phyloP scores from a whole-genome alignment of 2,329 filamentous ascomycete species.

The Blumeria hordei region DNA sequence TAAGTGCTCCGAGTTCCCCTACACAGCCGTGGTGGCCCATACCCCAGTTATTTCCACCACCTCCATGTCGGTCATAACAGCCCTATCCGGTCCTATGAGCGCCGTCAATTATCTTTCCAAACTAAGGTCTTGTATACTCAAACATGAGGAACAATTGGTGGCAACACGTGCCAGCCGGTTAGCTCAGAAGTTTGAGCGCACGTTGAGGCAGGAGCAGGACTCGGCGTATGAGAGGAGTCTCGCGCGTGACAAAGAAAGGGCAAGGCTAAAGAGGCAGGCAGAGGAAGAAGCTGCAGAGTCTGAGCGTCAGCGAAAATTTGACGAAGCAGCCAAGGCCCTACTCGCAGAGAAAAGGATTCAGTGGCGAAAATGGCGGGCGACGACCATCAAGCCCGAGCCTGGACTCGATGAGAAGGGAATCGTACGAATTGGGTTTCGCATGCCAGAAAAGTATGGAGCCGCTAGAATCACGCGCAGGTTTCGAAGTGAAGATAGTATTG shows the following conservation, averaged over 20 bases:
- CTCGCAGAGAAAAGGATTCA: constrained; percentile 28
- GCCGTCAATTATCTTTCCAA: constrained; percentile 51
- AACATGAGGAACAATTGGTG: constrained; percentile 52
- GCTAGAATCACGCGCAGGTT: constrained; percentile 63
- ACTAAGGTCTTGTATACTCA: constrained; percentile 45
- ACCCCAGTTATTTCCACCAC: constrained; percentile 65
- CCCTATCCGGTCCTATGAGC: constrained; percentile 48
- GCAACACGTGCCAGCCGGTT: constrained; percentile 50
- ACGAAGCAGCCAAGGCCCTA: constrained; percentile 31
- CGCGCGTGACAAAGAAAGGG: constrained; percentile 67
- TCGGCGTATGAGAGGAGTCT: constrained; percentile 81
- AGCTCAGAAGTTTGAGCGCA: constrained; percentile 61
- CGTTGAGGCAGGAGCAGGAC: constrained; percentile 69
- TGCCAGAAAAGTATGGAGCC: constrained; percentile 29
- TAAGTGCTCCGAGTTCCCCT: constrained; percentile 79
- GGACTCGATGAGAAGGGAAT: constrained; percentile 35
- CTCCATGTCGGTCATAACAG: constrained; percentile 73
- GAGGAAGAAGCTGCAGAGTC: constrained; percentile 46
- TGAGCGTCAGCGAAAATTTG: constrained; percentile 32
- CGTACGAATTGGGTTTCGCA: constrained; percentile 45
- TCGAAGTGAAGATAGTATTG: constrained; percentile 39
- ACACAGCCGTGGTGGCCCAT: constrained; percentile 63
- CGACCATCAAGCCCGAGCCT: constrained; percentile 45
- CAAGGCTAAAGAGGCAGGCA: constrained; percentile 50
- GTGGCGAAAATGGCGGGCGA: constrained; percentile 64